Base-by-base conservation (phyloP, 495 filamentous ascomycete species). In the Xanthoparmelia taractica region DNA sequence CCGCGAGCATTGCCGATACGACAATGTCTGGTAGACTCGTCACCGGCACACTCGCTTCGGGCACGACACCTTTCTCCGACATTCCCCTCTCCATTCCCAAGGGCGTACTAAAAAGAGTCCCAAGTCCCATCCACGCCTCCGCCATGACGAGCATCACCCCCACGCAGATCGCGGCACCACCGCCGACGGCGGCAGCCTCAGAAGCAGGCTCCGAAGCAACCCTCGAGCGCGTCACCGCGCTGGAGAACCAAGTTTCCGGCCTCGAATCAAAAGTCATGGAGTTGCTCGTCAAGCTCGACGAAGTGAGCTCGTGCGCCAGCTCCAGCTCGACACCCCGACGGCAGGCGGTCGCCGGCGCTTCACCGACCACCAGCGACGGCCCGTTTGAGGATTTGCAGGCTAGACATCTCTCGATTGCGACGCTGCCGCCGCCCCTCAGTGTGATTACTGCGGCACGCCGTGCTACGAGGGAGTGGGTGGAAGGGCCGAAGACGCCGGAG, bases 221-320 rank as follows among this genome's bases (percentile, higher is more conserved):
- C 1, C 50, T 63, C 0, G 60, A 55, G 2, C 37, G 60, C 1
- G 52, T 63, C 20, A 57, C 60, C 10, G 52, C 52, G 12, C 2
- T 63, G 36, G 60, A 63, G 29, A 55, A 41, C 38, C 60, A 63
- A 25, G 60, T 63, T 10, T 41, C 50, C 20, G n/a, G 60, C 8
- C 50, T 63, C 2, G 38, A 63, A 23, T 27, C 23, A 1, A 23
- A 23, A 12, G 33, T 47, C 36, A 20, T 40, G 38, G 60, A 57
- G 6, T 12, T 63, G 50, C 37, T 41, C 10, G 60, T 41, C 25
- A 40, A 37, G 31, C 37, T 57, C 1, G 40, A 57, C 20, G 60
- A 63, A 20, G 8, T 45, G 20, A 57, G 34, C 20, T 63, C 60
- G 27, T 33, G 38, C 60, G 29, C 25, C 60, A 10, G 52, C 55